Conservation (phyloP, 1,139 yeast genomes). For the Lodderomyces beijingensis region DNA sequence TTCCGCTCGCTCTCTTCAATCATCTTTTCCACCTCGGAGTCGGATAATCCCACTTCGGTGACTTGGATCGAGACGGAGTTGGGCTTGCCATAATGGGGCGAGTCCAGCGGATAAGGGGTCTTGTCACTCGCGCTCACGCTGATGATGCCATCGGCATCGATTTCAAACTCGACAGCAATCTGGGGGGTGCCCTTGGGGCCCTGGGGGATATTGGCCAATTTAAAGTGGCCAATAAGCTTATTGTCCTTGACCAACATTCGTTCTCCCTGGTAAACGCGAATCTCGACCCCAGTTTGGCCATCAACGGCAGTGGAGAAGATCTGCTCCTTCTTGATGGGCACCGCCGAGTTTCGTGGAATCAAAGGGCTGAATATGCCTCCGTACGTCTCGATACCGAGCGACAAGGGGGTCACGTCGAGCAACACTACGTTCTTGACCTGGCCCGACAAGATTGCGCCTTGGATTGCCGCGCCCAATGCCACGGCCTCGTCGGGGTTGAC, state of each 20-base stretch:
- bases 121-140: constrained; percentile 69
- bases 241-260: constrained; percentile 70
- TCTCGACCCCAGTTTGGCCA: constrained; percentile 76
- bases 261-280: constrained; percentile 77
- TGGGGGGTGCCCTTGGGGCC: constrained; percentile 78
- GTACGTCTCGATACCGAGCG: constrained; percentile 76
- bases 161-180: constrained; percentile 67
- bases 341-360: constrained; percentile 71
- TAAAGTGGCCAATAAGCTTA: constrained; percentile 68
- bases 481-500: constrained; percentile 86
- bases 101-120: constrained; percentile 43
- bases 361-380: constrained; percentile 79
- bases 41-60: constrained; percentile 62
- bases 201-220: constrained; percentile 61
- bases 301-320: constrained; percentile 81
- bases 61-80: constrained; percentile 60
- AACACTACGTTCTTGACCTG: constrained; percentile 66
- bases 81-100: constrained; percentile 25
- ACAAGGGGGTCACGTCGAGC: constrained; percentile 73
- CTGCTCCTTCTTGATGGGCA: constrained; percentile 69
- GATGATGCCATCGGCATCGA: constrained; percentile 80
- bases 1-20: constrained; percentile 48
- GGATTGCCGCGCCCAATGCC: constrained; percentile 81
- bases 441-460: constrained; percentile 74
- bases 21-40: constrained; percentile 55